Conservation (phyloP, 495 filamentous ascomycete genomes). For the Xylaria palmicola region DNA sequence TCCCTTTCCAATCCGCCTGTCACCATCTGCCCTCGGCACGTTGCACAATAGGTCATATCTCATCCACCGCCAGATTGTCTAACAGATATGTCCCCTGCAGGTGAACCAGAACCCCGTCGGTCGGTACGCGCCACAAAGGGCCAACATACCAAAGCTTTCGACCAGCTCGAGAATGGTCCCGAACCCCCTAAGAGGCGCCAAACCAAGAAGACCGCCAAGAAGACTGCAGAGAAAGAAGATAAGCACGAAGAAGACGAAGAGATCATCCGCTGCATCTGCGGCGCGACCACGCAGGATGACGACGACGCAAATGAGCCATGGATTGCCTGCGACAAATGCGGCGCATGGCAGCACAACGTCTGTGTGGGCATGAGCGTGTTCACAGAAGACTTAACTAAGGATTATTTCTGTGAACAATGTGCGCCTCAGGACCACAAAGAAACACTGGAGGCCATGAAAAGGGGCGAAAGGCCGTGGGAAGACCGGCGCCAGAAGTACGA, state of each 20-base stretch:
- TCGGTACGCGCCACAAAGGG: conserved; percentile 95
- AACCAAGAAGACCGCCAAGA: conserved; percentile 55
- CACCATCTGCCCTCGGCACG: not conserved
- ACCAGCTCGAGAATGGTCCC: conserved; percentile 63
- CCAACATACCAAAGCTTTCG: conserved; percentile 82
- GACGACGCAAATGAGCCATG: conserved; percentile 77
- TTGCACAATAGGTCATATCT: not conserved
- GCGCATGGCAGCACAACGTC: conserved; percentile 93
- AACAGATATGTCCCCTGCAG: conserved; percentile 11
- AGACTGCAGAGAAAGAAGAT: conserved; percentile 53
- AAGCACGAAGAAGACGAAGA: conserved; percentile 60
- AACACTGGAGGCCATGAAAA: conserved; percentile 68
- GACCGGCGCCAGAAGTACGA: conserved; percentile 57
- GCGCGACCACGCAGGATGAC: conserved; percentile 78
- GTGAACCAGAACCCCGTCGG: conserved; percentile 78
- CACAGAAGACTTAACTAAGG: conserved; percentile 66
- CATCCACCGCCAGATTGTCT: not conserved
- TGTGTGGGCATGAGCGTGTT: conserved; percentile 86
- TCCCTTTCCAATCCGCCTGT: not conserved
- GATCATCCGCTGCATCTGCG: conserved; percentile 91
- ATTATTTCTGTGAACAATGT: conserved; percentile 92
- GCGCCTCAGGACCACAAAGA: conserved; percentile 75
- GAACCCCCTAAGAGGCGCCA: conserved; percentile 62
- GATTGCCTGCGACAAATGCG: conserved; percentile 89
- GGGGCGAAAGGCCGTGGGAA: conserved; percentile 87